Conservation (phyloP, 371 early-diverging fungal genomes). For the Basidiobolus meristosporus region DNA sequence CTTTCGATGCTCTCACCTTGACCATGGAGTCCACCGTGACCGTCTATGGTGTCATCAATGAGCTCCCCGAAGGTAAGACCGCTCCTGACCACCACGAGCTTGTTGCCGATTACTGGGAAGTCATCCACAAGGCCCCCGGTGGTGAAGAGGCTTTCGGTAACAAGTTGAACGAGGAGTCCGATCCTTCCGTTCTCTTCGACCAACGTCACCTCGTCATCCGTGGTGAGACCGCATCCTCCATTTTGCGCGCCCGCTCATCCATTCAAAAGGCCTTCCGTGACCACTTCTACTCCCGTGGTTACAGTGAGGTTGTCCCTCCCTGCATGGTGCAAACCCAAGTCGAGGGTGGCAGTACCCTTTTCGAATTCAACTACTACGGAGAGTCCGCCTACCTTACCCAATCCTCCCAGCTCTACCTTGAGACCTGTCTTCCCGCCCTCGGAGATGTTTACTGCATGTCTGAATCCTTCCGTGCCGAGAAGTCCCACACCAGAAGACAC, state of each 20-base stretch:
- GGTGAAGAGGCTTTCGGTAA: constrained; percentile 87
- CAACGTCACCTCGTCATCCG: constrained; percentile 96
- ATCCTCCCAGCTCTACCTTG: constrained; percentile 98
- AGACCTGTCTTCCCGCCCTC: constrained; percentile 91
- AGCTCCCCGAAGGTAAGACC: constrained; percentile 82
- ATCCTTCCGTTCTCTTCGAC: constrained; percentile 76
- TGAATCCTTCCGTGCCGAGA: constrained; percentile 99
- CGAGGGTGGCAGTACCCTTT: constrained; percentile 98
- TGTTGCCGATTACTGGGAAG: constrained; percentile 89
- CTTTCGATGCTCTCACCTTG: constrained; percentile 84
- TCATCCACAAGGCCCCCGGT: constrained; percentile 83
- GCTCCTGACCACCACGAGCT: constrained; percentile 95
- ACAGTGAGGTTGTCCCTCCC: constrained; percentile 96
- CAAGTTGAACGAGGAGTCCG: constrained; percentile 77
- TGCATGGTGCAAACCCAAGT: constrained; percentile 99
- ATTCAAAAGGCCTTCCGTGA: constrained; percentile 88
- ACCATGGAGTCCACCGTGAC: constrained; percentile 83
- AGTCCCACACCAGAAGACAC: constrained; percentile 97
- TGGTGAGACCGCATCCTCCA: constrained; percentile 76
- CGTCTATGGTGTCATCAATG: constrained; percentile 71
- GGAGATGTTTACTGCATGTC: constrained; percentile 97
- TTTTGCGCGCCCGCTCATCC: constrained; percentile 78
- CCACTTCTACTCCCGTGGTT: constrained; percentile 68
- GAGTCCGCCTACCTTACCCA: constrained; percentile 97
- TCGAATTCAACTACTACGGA: constrained; percentile 95